Evolutionary conservation across 306 rosid species (phyloP).

Genomic region (Acmispon strigosus): DNA sequence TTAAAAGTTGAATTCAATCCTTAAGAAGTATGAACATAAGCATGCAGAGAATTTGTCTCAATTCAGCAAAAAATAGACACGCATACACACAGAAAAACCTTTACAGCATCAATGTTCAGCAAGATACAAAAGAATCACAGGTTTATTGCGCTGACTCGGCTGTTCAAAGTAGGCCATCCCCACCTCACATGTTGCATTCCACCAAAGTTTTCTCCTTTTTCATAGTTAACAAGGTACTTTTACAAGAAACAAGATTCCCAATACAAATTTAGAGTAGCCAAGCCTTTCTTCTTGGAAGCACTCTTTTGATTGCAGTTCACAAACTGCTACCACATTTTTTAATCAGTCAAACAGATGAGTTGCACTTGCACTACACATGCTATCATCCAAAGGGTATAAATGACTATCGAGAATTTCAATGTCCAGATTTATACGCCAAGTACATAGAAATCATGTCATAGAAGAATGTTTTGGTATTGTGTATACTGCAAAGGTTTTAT

Average conservation of each 20-base stretch:
- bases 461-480: too few species aligned
- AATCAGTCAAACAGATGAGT: too few species aligned
- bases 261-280: neutral
- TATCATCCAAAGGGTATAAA: too few species aligned
- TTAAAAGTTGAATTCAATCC: neutral
- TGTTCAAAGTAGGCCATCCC: neutral
- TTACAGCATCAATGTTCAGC: neutral
- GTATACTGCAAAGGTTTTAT: neutral
- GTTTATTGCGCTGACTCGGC: neutral
- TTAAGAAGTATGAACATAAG: neutral
- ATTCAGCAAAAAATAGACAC: neutral
- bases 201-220: neutral
- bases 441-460: too few species aligned
- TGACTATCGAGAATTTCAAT: too few species aligned
- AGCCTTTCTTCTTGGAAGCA: neutral
- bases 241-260: neutral
- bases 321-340: too few species aligned
- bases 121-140: neutral
- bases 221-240: neutral
- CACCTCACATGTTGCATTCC: neutral
- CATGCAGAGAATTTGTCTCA: neutral
- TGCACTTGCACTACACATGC: too few species aligned
- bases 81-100: too few species aligned
- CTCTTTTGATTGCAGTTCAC: too few species aligned
- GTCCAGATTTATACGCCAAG: too few species aligned